Base-by-base conservation (phyloP, 2,329 filamentous ascomycete genomes). In the Epichloe uncinata region DNA sequence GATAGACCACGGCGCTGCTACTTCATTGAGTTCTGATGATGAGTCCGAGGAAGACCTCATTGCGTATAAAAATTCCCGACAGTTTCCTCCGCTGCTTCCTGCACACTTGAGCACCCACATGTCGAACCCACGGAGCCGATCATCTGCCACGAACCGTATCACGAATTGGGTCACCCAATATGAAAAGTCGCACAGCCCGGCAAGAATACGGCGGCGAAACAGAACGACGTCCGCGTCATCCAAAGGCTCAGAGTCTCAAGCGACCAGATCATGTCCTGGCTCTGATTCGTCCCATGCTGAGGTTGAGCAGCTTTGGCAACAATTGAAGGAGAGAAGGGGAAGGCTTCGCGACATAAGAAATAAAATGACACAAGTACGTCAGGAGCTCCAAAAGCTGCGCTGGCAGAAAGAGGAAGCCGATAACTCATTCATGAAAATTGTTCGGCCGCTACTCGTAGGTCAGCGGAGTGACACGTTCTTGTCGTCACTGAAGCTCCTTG, bases 381-480 rank as follows among this genome's bases (percentile, higher is more conserved):
- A 58, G 35, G 55, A 60, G 36, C 47, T 70, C 37, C 58, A 59
- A 40, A 52, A 61, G 4, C 49, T 67, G 16, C 63, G 68, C 1
- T 61, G 55, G 16, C 55, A 53, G 22, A 66, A 62, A 47, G 63
- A 68, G 38, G 58, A 63, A 26, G 61, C 66, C 5, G 69, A 71
- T 45, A 70, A 70, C 53, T 59, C 59, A 1, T 68, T 71, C 43
- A 69, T 71, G 67, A 60, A 61, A 30, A 54, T 66, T 15, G 53
- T 70, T 18, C 61, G 69, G 4, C 67, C 66, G 0, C 58, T 69
- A 22, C 56, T 70, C 4, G 56, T 68, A 18, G 61, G 56, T 44
- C 59, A 57, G 18, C 51, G 53, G 13, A 55, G 57, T 20, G 45
- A 46, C 6, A 16, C 54, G 20, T 48, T 54, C 8, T 51, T 55